Base-by-base conservation (phyloP, 164 flowering plant genomes). In the Stephania japonica region DNA sequence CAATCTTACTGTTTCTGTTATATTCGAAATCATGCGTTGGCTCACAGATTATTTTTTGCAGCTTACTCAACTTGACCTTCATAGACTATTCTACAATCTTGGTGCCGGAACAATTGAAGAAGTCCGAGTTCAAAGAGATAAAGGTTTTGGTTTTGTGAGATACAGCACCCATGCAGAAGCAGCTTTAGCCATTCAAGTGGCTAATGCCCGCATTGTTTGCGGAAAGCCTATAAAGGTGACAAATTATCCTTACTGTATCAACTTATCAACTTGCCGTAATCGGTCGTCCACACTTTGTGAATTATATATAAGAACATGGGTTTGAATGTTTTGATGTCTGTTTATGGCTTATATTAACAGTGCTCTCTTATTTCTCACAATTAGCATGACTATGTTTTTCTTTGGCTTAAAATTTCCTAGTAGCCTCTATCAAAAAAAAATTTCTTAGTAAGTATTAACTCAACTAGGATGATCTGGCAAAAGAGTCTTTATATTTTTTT, bases 61-160 rank as follows among this genome's bases (percentile, higher is more conserved):
- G 98, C 94, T 88, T 71, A 86, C 89, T 49, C 86, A 86, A 19
- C 80, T 78, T 73, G 98, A 91, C 73, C 97, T 94, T 75, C 98
- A 94, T 70, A 84, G 88, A 8, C 94, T 82, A 71, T 94, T 94
- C 66, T 91, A 94, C 83, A 72, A 84, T 56, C 83, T 94, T 75
- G 92, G 93, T 70, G 95, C 90, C 79, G 98, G 98, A 69, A 84
- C 78, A 26, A 90, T 94, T 73, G 95, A 92, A 79, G 98, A 94
- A 73, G 95, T 91, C 24, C 84, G 98, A 7, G 85, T 92, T n/a
- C 98, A 94, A 74, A 79, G 97, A 23, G 97, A 94, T 70, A 92
- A 94, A 74, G 98, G 98, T 73, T 94, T 94, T 85, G 98, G 98
- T 42, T 94, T 94, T 83, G 91, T 94, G 69, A 87, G 98, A 80